Evolutionary conservation across 345 rosid genomes (phyloP), one percentile per base, ranked within the genome.

Genomic region (Xanthoceras sorbifolium): DNA sequence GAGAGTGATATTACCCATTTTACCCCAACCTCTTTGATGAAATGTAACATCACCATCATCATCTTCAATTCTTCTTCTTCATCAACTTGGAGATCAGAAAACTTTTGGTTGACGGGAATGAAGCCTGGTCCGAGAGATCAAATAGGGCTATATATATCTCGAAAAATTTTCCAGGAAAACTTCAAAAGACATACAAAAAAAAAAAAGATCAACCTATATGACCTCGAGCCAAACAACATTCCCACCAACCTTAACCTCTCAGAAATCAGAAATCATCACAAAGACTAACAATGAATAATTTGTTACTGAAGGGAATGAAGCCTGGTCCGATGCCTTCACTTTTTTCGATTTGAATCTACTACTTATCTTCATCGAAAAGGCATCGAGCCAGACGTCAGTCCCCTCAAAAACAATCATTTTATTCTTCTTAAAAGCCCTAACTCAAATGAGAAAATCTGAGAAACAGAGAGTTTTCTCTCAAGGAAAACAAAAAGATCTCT

Each of bases 121-220:
- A 86, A 86, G 89, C 89, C 89, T 86, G 89, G 89, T 84, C 89
- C 89, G 89, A 86, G 89, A 86, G 80, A 83, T 84, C 85, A 82
- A 17, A 36, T 59, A 66, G 80, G 76, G 65, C 74, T 32, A 32
- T 72, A 66, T 62, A 36, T 64, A 29, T 36, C 26, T 28, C 46
- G 17, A 67, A 64, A 55, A 15, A 12, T 74, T 77, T 67, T n/a
- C 54, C 55, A 0, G 26, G 72, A 46, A 64, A 76, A 44, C 68
- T 68, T 60, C 55, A 10, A 36, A 5, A 36, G 8, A 3, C 17
- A 72, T 6, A 26, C 64, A 14, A 67, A n/a, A n/a, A n/a, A n/a
- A n/a, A n/a, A n/a, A n/a, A 54, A 71, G 12, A 83, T 77, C 76
- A 75, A 81, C 80, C 85, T 75, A 75, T 3, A 78, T 80, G 79